Evolutionary conservation across 23 red algal genomes (phyloP).

Genomic region (Gracilaria gracilis): DNA sequence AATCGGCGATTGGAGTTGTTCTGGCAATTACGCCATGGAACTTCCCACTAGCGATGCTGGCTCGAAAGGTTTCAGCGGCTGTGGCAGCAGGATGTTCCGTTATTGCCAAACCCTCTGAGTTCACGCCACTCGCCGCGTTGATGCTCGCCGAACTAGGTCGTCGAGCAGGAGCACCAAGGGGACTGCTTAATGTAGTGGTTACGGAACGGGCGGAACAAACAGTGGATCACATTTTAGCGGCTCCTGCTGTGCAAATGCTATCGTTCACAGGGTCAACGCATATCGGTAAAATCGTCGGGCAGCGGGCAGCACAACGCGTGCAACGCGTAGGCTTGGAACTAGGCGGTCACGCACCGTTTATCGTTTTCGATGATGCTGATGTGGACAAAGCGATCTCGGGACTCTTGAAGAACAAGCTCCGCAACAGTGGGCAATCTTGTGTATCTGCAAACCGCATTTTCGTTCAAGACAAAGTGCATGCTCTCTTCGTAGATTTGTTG

Average conservation of each 20-base stretch:
- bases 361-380: constrained; percentile 93
- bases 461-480: constrained; percentile 68
- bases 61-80: constrained; percentile 83
- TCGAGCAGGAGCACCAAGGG: constrained; percentile 65
- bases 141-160: constrained; percentile 78
- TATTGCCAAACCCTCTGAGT: constrained; percentile 80
- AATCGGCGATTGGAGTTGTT: constrained; percentile 75
- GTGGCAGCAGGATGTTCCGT: constrained; percentile 87
- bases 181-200: constrained; percentile 82
- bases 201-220: constrained; percentile 22
- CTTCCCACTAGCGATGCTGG: constrained; percentile 84
- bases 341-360: constrained; percentile 85
- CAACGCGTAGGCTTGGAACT: constrained; percentile 73
- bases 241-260: constrained; percentile 64
- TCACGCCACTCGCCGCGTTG: constrained; percentile 80
- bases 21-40: constrained; percentile 93
- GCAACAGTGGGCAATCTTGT: constrained; percentile 85
- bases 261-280: constrained; percentile 91
- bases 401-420: constrained; percentile 69
- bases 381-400: constrained; percentile 58
- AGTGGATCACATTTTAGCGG: constrained; percentile 46
- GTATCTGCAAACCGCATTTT: constrained; percentile 81
- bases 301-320: constrained; percentile 33
- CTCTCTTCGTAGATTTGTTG: constrained; percentile 52
- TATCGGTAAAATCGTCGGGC: constrained; percentile 67